These are phyloP conservation scores for Peniophora sp. DNA, from an alignment of 1,284 basidiomycete species.

Conservation along the genomic window DNA sequence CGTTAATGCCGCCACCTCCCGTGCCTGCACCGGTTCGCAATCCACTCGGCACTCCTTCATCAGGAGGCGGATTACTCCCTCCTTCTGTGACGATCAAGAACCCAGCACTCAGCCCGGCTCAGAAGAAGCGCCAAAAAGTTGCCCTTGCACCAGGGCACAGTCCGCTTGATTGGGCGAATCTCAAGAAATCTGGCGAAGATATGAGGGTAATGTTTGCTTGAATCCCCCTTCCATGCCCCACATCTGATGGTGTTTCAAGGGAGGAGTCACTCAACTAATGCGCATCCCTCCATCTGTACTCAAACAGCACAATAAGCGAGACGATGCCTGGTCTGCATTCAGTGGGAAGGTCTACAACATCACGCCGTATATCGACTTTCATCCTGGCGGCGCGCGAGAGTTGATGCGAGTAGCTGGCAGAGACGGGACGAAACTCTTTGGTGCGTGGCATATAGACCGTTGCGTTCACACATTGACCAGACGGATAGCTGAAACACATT, in stretches of 20 bases:
- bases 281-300: conserved; percentile 82
- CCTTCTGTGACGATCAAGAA: conserved; percentile 51
- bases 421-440: conserved; percentile 91
- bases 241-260: conserved; percentile 24
- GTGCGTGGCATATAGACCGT: conserved; percentile 35
- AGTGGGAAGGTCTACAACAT: conserved; percentile 97
- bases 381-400: conserved; percentile 92
- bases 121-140: conserved; percentile 65
- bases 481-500: conserved; percentile 37
- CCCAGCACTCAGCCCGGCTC: conserved; percentile 41
- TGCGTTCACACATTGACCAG: conserved; percentile 2
- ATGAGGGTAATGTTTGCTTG: conserved; percentile 54
- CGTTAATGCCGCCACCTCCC: conserved; percentile 68
- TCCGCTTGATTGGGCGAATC: conserved; percentile 89
- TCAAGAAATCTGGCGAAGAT: conserved; percentile 76
- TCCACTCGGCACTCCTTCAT: conserved; percentile 26
- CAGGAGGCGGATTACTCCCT: conserved; percentile 25
- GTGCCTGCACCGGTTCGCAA: conserved; percentile 39
- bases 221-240: too few species aligned
- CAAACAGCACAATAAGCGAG: conserved; percentile 73
- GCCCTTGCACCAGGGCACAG: conserved; percentile 88
- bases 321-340: conserved; percentile 92
- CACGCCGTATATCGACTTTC: conserved; percentile 85
- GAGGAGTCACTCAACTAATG: conserved; percentile 53
- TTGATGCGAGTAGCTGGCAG: conserved; percentile 94